A percentile compares a stretch with the other conserved stretches of the same genome.
Evolutionary conservation across 345 rosid genomes (phyloP).

Genomic region (Lumnitzera littorea): DNA sequence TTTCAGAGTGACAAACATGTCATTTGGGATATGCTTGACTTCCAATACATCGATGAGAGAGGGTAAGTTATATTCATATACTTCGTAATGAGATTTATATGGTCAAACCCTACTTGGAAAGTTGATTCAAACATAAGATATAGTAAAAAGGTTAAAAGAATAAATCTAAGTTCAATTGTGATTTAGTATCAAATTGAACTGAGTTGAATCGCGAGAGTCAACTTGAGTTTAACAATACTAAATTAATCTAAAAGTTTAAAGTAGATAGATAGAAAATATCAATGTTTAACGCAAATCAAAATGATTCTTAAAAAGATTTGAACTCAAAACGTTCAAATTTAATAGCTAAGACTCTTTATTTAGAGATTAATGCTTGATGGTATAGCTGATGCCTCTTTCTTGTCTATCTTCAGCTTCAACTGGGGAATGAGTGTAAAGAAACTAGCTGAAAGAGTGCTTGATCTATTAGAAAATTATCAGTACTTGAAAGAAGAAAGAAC

Average conservation of each 20-base stretch:
- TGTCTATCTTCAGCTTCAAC: constrained; percentile 33
- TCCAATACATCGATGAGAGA: constrained; percentile 48
- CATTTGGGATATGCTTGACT: constrained; percentile 27
- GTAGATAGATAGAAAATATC: no score
- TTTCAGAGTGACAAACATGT: constrained; percentile 37
- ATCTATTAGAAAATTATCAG: constrained; percentile 37
- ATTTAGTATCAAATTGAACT: no score
- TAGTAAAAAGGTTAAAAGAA: no score
- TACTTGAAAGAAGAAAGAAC: constrained; percentile 44
- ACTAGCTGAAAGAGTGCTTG: constrained; percentile 33
- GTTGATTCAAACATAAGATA: no score
- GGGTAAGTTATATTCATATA: constrained; percentile 20
- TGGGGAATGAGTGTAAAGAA: constrained; percentile 51
- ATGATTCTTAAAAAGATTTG: not conserved
- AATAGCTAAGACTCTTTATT: not conserved
- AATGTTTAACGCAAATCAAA: no score
- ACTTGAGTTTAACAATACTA: not conserved
- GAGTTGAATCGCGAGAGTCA: no score
- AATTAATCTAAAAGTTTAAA: not conserved
- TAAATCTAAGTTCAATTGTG: no score
- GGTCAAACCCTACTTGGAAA: no score
- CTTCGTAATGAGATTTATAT: not conserved
- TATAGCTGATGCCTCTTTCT: not conserved
- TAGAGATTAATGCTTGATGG: not conserved
- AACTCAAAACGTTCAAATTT: not conserved